Evolutionary conservation across 306 rosid genomes (phyloP).

Genomic region (Cercis canadensis): DNA sequence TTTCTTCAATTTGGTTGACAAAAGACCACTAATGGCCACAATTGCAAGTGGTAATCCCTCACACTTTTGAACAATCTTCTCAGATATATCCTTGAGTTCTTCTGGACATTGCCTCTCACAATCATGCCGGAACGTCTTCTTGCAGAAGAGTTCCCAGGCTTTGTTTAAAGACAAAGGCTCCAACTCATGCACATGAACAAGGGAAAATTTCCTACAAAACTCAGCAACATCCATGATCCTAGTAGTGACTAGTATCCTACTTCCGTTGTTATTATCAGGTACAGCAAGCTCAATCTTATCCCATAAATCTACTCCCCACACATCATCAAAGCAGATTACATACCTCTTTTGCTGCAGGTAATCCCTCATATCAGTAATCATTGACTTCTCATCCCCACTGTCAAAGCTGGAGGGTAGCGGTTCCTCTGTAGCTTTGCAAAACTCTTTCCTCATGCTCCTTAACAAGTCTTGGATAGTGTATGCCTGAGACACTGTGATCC

Average conservation of each 20-base stretch:
- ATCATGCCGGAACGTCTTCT: not conserved
- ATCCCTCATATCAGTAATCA: not conserved
- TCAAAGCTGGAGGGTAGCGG: not conserved
- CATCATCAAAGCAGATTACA: constrained; percentile 1
- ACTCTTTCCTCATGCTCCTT: not conserved
- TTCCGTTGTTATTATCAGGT: not conserved
- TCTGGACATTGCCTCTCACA: not conserved
- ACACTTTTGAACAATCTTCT: constrained; percentile 5
- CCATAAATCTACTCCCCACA: constrained; percentile 21
- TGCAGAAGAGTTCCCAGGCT: constrained; percentile 31
- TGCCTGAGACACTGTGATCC: not conserved
- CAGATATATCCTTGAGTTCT: not conserved
- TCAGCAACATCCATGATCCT: not conserved
- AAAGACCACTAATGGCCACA: not conserved
- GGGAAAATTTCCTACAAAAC: not conserved
- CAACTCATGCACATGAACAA: not conserved
- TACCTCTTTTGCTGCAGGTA: not conserved
- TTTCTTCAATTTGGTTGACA: not conserved
- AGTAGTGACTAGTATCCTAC: constrained; percentile 33
- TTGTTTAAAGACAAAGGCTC: not conserved
- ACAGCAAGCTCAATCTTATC: constrained; percentile 4
- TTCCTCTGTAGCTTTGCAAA: not conserved
- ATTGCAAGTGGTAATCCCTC: constrained; percentile 21
- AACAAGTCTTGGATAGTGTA: not conserved
- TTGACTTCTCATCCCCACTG: not conserved